Base-by-base conservation (phyloP, 768 basidiomycete species). In the Termitomyces titanicus region DNA sequence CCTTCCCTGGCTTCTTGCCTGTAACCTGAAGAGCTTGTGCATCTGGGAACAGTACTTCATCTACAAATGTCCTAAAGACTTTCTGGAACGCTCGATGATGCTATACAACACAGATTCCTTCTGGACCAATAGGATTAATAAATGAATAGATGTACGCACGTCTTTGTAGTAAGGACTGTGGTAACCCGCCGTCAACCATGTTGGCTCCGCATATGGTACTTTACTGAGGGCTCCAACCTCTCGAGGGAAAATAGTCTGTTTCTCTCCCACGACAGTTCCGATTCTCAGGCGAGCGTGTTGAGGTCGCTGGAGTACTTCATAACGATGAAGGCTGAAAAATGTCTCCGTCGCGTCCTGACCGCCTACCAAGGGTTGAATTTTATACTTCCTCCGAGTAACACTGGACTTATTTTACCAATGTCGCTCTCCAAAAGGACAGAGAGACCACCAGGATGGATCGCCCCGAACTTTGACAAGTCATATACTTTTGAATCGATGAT, bases 151-250 rank as follows among this genome's bases (percentile, higher is more conserved):
- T 1, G 51, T 54, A 55, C 62, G 44, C 48, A 64, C 61, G 24
- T 66, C 57, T 49, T 48, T 63, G 47, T 63, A 66, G 40, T 64
- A 64, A 17, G 64, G 64, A 39, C 50, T 64, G 61, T 82, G 74
- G 71, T 79, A 90, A 15, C 81, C 84, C 3, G 75, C 65, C 0
- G 78, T 70, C 42, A 90, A 67, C 86, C 90, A 93, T 15, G 82
- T 84, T 2, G 91, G 88, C 63, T 93, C 92, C 0, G 81, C 88
- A 66, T 90, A 92, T 0, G 91, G 91, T 0, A 92, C 84, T 50
- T 72, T 69, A 51, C 85, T 87, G 31, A 85, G 62, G 39, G 77
- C 74, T 7, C 88, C 88, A 1, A 68, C 61, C 8, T 69, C 69
- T 11, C 70, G 75, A 34, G 70, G 65, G 34, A 73, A 63, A 38